These are phyloP conservation scores for Tympanopsis confertula DNA, from an alignment of 2,329 filamentous ascomycete genomes.

Conservation along the genomic window DNA sequence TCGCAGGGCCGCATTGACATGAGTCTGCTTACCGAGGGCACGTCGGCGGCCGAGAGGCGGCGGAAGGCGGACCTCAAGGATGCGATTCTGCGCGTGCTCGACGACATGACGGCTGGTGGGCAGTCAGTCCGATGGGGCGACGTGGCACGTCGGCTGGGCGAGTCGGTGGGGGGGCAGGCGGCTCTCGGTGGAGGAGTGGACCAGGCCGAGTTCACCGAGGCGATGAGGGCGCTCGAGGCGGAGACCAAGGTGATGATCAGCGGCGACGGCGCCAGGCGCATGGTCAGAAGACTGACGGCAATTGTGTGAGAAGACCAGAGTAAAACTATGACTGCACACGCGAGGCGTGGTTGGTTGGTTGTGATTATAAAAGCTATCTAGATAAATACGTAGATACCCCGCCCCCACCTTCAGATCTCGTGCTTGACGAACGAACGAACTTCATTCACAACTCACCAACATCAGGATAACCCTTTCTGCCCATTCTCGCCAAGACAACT, in stretches of 20 bases:
- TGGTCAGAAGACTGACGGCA: conserved; percentile 63
- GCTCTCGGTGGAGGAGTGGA: no score
- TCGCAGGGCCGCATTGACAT: conserved; percentile 89
- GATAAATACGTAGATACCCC: no score
- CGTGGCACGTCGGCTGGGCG: conserved; percentile 59
- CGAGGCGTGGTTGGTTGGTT: neutral
- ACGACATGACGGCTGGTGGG: conserved; percentile 64
- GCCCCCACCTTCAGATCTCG: no score
- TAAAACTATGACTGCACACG: neutral
- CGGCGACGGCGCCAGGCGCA: conserved; percentile 79
- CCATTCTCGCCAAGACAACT: no score
- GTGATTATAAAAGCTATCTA: no score
- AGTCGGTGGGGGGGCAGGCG: conserved; percentile 55
- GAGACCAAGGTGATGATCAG: conserved; percentile 72
- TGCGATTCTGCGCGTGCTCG: conserved; percentile 62
- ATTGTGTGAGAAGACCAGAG: conserved; percentile 16
- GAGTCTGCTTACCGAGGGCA: conserved; percentile 90
- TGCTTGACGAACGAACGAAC: no score
- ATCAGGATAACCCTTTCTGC: no score
- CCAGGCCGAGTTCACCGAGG: conserved; percentile 69
- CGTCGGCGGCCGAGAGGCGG: conserved; percentile 73
- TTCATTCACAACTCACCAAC: no score
- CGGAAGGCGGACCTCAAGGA: conserved; percentile 75
- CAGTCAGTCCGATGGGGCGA: conserved; percentile 69
- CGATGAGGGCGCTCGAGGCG: conserved; percentile 66